Conservation (phyloP, 208 protist species). For the Trypanosoma platydactyli region DNA sequence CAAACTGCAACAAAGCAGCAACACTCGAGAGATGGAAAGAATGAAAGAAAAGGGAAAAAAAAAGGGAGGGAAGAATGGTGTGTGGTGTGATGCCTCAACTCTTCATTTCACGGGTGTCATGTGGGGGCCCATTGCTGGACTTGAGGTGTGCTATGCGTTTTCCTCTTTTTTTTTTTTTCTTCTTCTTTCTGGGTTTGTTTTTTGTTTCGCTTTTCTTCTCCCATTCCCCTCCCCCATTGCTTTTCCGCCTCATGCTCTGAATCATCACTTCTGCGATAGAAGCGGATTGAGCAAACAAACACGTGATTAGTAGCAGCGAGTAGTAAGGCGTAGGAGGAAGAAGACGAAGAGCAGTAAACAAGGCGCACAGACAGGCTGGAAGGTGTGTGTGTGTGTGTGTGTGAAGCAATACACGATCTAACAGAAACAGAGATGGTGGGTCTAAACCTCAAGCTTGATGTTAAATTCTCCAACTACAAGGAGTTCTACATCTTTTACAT, state of each 20-base stretch:
- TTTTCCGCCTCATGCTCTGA: too few species aligned
- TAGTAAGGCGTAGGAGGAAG: background rate
- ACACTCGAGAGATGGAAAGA: too few species aligned
- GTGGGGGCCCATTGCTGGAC: background rate
- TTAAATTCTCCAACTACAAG: slow-evolving; percentile 44
- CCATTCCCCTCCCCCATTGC: too few species aligned
- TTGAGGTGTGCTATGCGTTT: background rate
- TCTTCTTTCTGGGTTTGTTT: slow-evolving; percentile 8
- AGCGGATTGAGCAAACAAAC: background rate
- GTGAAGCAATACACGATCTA: background rate
- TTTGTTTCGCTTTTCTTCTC: slow-evolving; percentile 13
- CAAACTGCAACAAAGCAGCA: too few species aligned
- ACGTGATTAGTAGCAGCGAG: background rate
- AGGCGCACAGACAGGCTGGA: too few species aligned
- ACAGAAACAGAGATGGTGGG: slow-evolving; percentile 38
- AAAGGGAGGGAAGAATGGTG: slow-evolving; percentile 27
- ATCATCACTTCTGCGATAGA: background rate
- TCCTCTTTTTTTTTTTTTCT: slow-evolving; percentile 23
- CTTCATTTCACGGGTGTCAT: too few species aligned
- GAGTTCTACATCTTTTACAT: slow-evolving; percentile 71
- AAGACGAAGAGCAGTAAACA: background rate
- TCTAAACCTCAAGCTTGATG: slow-evolving; percentile 45
- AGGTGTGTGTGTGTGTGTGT: too few species aligned
- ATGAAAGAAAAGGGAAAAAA: slow-evolving; percentile 24
- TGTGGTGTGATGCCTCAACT: background rate